Conservation (phyloP, 768 basidiomycete species). For the Porpolomopsis calyptriformis region DNA sequence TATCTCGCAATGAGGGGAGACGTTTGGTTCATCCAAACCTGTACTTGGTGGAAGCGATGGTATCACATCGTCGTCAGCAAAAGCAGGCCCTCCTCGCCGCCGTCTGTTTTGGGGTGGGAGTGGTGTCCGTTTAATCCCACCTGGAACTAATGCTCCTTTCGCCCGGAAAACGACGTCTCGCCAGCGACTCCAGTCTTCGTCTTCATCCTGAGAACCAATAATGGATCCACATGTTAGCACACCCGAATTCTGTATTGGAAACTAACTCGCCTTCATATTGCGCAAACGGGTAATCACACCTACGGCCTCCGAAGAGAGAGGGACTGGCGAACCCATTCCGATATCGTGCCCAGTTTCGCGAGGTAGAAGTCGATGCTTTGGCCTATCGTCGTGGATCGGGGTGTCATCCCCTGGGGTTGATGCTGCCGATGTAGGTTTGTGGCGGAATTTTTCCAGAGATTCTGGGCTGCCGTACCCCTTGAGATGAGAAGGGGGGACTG, state of each 20-base stretch:
- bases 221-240: conserved; percentile 1
- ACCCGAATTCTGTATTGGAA: neutral
- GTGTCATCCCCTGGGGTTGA: neutral
- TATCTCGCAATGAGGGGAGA: neutral
- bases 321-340: conserved; percentile 79
- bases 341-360: conserved; percentile 82
- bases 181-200: conserved; percentile 85
- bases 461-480: conserved; percentile 39
- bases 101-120: conserved; percentile 53
- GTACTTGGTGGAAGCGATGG: neutral
- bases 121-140: conserved; percentile 33
- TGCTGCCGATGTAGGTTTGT: neutral
- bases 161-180: conserved; percentile 75
- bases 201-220: conserved; percentile 52
- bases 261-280: conserved; percentile 63
- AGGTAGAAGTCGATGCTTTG: conserved; percentile 44
- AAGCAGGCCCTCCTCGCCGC: conserved; percentile 44
- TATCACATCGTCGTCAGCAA: conserved; percentile 15
- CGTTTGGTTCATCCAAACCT: too few species aligned
- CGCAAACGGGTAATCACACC: conserved; percentile 67
- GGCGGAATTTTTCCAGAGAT: conserved; percentile 19
- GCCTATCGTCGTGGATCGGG: conserved; percentile 8
- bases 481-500: conserved; percentile 43
- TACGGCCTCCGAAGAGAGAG: conserved; percentile 66
- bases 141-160: conserved; percentile 47